These are phyloP conservation scores for Scheffersomyces lignicola DNA, from an alignment of 1,139 yeast genomes.

Conservation along the genomic window DNA sequence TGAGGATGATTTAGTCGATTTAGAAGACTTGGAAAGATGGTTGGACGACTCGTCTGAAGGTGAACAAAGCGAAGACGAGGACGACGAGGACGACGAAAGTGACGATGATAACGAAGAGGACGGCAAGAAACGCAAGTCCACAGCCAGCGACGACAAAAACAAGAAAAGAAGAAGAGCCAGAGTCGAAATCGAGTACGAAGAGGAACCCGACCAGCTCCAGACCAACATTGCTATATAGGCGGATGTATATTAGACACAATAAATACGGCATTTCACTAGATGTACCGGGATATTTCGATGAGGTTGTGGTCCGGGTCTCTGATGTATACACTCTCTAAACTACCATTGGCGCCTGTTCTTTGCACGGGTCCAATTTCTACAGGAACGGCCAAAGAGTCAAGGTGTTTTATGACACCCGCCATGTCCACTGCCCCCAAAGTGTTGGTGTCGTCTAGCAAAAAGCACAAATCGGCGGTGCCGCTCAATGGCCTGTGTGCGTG, in stretches of 20 bases:
- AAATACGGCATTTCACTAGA: not conserved
- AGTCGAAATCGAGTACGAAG: slow-evolving; percentile 83
- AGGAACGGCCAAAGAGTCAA: not conserved
- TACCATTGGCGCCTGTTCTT: slow-evolving; percentile 5
- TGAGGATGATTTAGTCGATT: slow-evolving; percentile 83
- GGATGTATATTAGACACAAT: not conserved
- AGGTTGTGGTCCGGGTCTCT: slow-evolving; percentile 7
- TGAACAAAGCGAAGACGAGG: slow-evolving; percentile 35
- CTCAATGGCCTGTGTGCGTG: slow-evolving; percentile 4
- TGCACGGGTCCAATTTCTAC: slow-evolving; percentile 4
- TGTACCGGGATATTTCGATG: slow-evolving; percentile 6
- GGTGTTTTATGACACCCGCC: not conserved
- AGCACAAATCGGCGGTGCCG: slow-evolving; percentile 6
- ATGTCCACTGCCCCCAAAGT: not conserved
- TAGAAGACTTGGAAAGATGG: slow-evolving; percentile 91
- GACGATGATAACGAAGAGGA: slow-evolving; percentile 16
- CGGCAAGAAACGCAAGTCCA: slow-evolving; percentile 40
- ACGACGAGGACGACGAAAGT: slow-evolving; percentile 30
- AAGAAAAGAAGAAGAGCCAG: slow-evolving; percentile 65
- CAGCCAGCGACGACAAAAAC: slow-evolving; percentile 35
- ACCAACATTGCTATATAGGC: slow-evolving; percentile 31
- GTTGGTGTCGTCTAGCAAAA: slow-evolving; percentile 4
- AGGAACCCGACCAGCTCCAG: slow-evolving; percentile 51
- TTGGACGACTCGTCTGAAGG: slow-evolving; percentile 64
- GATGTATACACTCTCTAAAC: slow-evolving; percentile 5